A percentile compares a stretch with the other conserved stretches of the same genome.
Evolutionary conservation across 306 rosid genomes (phyloP).

Genomic region (Cucurbita pepo): DNA sequence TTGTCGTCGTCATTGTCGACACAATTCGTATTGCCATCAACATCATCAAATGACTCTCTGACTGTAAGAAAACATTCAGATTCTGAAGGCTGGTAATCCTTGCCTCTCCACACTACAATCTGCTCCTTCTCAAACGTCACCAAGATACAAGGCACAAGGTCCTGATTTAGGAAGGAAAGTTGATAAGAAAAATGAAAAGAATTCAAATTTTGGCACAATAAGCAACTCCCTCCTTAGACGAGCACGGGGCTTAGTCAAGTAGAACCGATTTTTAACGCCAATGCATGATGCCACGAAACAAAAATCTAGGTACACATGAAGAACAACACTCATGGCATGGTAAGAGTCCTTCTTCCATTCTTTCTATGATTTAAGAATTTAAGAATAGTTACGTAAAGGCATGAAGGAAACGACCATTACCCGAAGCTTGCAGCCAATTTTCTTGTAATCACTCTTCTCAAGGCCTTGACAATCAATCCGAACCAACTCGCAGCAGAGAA

Average conservation of each 20-base stretch:
- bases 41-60: slow-evolving; percentile 31
- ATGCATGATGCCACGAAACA: neutral
- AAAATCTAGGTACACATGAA: neutral
- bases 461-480: slow-evolving; percentile 83
- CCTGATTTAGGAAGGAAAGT: slow-evolving; percentile 26
- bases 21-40: slow-evolving; percentile 5
- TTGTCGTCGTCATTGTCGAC: neutral
- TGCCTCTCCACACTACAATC: slow-evolving; percentile 78
- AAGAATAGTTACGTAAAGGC: neutral
- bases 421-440: slow-evolving; percentile 90
- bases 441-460: slow-evolving; percentile 84
- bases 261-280: too few species aligned
- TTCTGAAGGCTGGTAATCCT: slow-evolving; percentile 30
- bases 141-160: slow-evolving; percentile 71
- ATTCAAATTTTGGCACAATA: neutral
- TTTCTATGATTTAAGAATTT: neutral
- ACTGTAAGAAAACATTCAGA: slow-evolving; percentile 28
- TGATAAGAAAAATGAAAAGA: neutral
- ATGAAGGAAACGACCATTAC: slow-evolving; percentile 15
- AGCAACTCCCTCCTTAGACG: too few species aligned
- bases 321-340: neutral
- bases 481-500: slow-evolving; percentile 47
- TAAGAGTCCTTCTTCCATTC: neutral
- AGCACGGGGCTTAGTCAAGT: too few species aligned
- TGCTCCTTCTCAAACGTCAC: slow-evolving; percentile 85